Percentiles rank a stretch among this genome's conserved stretches.
These are phyloP conservation scores for Iris pallida DNA, from an alignment of 116 monocot species.

Conservation along the genomic window DNA sequence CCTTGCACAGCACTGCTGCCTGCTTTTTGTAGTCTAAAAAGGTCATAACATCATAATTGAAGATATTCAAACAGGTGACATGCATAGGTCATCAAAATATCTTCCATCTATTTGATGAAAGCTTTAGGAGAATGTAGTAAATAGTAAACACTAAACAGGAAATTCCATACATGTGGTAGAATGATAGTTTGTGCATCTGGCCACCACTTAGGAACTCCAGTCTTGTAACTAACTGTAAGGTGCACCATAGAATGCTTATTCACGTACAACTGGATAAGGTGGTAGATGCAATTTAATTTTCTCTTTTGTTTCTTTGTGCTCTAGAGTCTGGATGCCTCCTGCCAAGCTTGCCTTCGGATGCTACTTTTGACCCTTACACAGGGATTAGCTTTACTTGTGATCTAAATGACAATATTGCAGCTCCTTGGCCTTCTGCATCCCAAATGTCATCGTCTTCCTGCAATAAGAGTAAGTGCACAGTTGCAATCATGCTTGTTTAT, in stretches of 20 bases:
- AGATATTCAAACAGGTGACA: too few species aligned
- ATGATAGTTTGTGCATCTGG: too few species aligned
- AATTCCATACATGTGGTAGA: too few species aligned
- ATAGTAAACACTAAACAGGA: too few species aligned
- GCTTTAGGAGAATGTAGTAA: too few species aligned
- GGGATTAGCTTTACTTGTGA: conserved; percentile 98
- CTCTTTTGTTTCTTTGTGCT: conserved; percentile 4
- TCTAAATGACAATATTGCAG: conserved; percentile 98
- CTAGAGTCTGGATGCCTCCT: conserved; percentile 92
- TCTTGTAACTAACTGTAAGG: too few species aligned
- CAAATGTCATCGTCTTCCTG: conserved; percentile 61
- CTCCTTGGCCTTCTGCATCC: conserved; percentile 87
- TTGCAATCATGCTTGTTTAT: neutral
- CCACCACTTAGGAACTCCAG: too few species aligned
- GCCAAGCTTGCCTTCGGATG: conserved; percentile 96
- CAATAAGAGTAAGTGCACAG: conserved; percentile 61
- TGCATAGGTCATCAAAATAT: too few species aligned
- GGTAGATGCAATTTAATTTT: neutral
- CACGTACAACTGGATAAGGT: neutral
- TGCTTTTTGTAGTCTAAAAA: too few species aligned
- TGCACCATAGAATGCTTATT: neutral
- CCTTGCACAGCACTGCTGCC: too few species aligned
- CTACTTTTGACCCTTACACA: conserved; percentile 62
- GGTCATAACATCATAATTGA: too few species aligned
- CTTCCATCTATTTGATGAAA: too few species aligned